phyloP scores from a whole-genome alignment of 441 rosid genomes.

The Croton setiger region DNA sequence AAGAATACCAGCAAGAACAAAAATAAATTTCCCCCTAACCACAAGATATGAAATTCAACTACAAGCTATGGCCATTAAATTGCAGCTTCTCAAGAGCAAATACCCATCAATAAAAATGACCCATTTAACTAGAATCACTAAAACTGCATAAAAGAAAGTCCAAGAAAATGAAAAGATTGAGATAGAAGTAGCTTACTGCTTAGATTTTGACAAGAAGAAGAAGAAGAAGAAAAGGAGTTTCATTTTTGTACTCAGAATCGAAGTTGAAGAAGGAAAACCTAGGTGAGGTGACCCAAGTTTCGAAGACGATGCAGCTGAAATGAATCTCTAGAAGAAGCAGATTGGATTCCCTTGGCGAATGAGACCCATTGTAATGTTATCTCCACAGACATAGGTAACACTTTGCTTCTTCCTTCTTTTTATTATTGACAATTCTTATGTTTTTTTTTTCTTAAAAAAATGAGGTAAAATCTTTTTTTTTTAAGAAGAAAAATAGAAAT shows the following conservation, averaged over 20 bases:
- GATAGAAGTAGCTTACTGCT: constrained; percentile 5
- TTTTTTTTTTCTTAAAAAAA: too few relatives aligned
- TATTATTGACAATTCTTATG: too few relatives aligned
- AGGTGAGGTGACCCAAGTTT: constrained; percentile 14
- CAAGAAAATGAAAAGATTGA: neutral
- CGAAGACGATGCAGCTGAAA: constrained; percentile 13
- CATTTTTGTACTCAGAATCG: neutral
- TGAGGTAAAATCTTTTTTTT: too few relatives aligned
- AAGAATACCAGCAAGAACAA: neutral
- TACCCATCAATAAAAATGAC: constrained; percentile 19
- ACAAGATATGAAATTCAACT: neutral
- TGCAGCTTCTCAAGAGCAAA: constrained; percentile 21
- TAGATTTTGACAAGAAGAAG: neutral
- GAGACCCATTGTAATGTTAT: constrained; percentile 15
- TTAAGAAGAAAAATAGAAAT: too few relatives aligned
- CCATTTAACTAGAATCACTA: constrained; percentile 16
- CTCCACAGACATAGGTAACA: neutral
- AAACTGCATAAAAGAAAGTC: neutral
- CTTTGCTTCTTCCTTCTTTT: neutral
- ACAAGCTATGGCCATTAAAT: constrained; percentile 22
- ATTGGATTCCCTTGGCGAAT: constrained; percentile 19
- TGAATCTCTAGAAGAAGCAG: neutral
- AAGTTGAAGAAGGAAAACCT: neutral
- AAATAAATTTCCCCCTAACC: constrained; percentile 7
- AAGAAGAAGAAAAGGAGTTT: neutral